Evolutionary conservation across 2,329 filamentous ascomycete genomes (phyloP).

Genomic region (Amauroascus verrucosus): DNA sequence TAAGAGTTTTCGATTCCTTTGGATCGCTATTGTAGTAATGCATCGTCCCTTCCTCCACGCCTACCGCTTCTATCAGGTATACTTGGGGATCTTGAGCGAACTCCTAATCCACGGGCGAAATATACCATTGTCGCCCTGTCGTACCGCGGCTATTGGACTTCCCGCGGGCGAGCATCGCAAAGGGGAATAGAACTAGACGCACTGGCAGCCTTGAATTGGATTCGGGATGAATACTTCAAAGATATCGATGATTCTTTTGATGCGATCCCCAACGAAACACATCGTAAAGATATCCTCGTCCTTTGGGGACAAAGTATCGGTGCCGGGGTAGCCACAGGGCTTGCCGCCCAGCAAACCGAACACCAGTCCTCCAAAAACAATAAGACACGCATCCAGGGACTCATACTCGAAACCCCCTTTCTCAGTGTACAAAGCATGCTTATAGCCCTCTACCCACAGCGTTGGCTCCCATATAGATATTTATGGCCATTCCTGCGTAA

Average conservation of each 20-base stretch:
- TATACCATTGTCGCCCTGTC: conserved; percentile 39
- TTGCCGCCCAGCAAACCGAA: conserved; percentile 32
- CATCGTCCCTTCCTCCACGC: conserved; percentile 38
- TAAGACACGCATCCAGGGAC: conserved; percentile 29
- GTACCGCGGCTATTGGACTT: conserved; percentile 70
- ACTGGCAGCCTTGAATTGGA: conserved; percentile 54
- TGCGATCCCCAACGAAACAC: neutral
- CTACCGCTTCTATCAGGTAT: conserved; percentile 40
- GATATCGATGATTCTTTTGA: neutral
- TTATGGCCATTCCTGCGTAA: conserved; percentile 63
- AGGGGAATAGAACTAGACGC: conserved; percentile 59
- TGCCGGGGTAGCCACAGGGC: conserved; percentile 57
- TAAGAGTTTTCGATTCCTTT: neutral
- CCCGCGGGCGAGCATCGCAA: conserved; percentile 59
- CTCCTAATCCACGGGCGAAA: conserved; percentile 10
- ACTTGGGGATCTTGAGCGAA: conserved; percentile 23
- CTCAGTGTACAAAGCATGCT: conserved; percentile 62
- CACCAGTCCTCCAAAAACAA: conserved; percentile 11
- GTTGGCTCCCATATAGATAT: conserved; percentile 68
- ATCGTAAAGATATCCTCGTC: conserved; percentile 7
- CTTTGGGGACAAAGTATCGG: conserved; percentile 35
- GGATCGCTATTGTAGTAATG: conserved; percentile 24
- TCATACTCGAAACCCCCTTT: conserved; percentile 69
- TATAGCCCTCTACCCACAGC: conserved; percentile 61
- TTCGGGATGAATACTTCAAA: conserved; percentile 36